Conservation (phyloP, 805 yeast genomes). For the Komagataella pseudopastoris region DNA sequence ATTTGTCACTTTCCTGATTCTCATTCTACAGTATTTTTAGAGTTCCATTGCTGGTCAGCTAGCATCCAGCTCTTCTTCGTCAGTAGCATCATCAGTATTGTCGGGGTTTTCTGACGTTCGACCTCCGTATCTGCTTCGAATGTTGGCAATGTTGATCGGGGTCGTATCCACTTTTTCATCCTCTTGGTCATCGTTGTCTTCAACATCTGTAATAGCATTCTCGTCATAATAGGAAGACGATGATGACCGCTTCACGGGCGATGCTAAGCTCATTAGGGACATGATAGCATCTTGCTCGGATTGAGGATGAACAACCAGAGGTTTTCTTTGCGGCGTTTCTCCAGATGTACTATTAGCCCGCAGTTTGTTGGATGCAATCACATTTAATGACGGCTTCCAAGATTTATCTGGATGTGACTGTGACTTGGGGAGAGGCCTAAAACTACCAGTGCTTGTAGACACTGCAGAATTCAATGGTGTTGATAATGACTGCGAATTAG, state of each 20-base stretch:
- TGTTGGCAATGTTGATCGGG: neutral
- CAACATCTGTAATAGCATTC: neutral
- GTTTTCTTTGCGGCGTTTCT: neutral
- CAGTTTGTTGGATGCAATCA: neutral
- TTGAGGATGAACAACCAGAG: neutral
- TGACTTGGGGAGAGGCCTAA: neutral
- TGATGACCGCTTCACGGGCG: conserved; percentile 27
- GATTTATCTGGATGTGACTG: neutral
- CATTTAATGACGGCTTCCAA: neutral
- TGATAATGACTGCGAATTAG: neutral
- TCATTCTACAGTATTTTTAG: neutral
- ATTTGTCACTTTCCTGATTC: neutral
- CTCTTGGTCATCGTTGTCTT: neutral
- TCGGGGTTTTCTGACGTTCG: neutral
- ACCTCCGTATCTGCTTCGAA: neutral
- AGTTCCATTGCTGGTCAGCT: neutral
- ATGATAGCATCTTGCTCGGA: conserved; percentile 42
- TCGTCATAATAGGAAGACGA: conserved; percentile 3
- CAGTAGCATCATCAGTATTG: neutral
- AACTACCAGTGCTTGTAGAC: neutral
- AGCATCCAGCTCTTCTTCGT: neutral
- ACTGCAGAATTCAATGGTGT: neutral
- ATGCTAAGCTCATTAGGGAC: conserved; percentile 40
- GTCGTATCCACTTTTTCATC: neutral
- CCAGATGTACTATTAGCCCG: neutral